These are phyloP conservation scores for Kazachstania kunashirensis DNA, from an alignment of 805 yeast genomes.

Conservation along the genomic window DNA sequence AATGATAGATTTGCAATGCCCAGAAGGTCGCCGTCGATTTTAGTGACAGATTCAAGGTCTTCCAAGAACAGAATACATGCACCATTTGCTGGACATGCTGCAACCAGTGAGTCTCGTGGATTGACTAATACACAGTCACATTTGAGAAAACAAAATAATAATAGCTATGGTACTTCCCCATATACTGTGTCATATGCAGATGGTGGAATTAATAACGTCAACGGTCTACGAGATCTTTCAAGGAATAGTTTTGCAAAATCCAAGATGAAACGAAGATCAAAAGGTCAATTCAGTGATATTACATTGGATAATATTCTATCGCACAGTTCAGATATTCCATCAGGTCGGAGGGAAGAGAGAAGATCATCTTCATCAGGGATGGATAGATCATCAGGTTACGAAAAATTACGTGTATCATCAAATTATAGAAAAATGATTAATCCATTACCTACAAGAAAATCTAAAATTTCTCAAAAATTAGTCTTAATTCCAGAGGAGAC, in stretches of 20 bases:
- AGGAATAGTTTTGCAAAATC: background rate
- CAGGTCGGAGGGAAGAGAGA: slow-evolving; percentile 45
- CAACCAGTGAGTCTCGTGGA: slow-evolving; percentile 8
- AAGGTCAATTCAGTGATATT: slow-evolving; percentile 56
- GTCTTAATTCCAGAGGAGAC: slow-evolving; percentile 66
- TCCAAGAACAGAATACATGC: slow-evolving; percentile 45
- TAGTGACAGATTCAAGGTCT: slow-evolving; percentile 81
- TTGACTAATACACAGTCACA: background rate
- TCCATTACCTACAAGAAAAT: slow-evolving; percentile 50
- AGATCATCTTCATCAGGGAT: slow-evolving; percentile 29
- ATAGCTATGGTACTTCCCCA: background rate
- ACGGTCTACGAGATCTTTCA: background rate
- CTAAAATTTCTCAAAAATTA: slow-evolving; percentile 76
- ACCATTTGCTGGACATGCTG: slow-evolving; percentile 65
- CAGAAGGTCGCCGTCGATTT: slow-evolving; percentile 83
- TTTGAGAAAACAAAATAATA: background rate
- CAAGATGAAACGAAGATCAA: background rate
- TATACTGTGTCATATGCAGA: background rate
- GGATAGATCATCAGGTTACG: slow-evolving; percentile 13
- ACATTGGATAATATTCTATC: slow-evolving; percentile 73
- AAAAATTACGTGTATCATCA: slow-evolving; percentile 10
- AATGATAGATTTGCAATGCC: slow-evolving; percentile 27
- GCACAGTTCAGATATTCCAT: slow-evolving; percentile 79
- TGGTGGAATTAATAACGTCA: background rate
- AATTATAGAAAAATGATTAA: slow-evolving; percentile 19